Conservation (phyloP, 2,329 filamentous ascomycete species). For the Akanthomyces muscarius region DNA sequence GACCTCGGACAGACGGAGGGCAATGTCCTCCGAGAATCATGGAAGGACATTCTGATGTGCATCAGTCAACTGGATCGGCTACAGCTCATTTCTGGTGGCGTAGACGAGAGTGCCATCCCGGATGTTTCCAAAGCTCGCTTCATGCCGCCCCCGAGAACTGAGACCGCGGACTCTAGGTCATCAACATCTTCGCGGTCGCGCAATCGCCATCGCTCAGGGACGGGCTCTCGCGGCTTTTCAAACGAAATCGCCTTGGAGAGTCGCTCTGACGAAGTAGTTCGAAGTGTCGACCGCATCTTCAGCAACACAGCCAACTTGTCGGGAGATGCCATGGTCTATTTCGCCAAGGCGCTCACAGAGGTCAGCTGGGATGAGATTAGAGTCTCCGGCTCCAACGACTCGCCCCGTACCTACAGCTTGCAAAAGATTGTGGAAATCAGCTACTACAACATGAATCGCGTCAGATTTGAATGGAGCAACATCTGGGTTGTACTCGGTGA, state of each 20-base stretch:
- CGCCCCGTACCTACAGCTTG: conserved; percentile 90
- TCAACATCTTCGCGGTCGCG: conserved; percentile 57
- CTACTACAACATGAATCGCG: conserved; percentile 99
- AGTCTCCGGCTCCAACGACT: conserved; percentile 92
- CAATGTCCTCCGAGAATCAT: conserved; percentile 81
- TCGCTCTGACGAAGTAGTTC: conserved; percentile 87
- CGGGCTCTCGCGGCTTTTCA: conserved; percentile 62
- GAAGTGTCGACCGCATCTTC: conserved; percentile 92
- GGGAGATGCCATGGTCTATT: conserved; percentile 92
- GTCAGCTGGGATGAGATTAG: conserved; percentile 99
- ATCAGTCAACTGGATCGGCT: conserved; percentile 94
- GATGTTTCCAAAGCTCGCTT: conserved; percentile 85
- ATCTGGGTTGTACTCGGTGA: conserved; percentile 98
- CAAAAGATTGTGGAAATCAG: conserved; percentile 99
- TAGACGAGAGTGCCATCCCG: conserved; percentile 87
- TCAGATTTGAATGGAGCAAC: conserved; percentile 96
- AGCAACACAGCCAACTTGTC: conserved; percentile 92
- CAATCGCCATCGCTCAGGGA: conserved; percentile 47
- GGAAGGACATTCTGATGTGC: conserved; percentile 92
- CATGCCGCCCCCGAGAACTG: conserved; percentile 54
- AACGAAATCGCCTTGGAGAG: conserved; percentile 86
- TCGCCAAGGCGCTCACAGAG: conserved; percentile 85
- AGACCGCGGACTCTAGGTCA: conserved; percentile 56
- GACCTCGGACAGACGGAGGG: conserved; percentile 93
- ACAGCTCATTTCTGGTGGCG: conserved; percentile 89